Base-by-base conservation (phyloP, 1,284 basidiomycete species). In the Ganoderma resinaceum region DNA sequence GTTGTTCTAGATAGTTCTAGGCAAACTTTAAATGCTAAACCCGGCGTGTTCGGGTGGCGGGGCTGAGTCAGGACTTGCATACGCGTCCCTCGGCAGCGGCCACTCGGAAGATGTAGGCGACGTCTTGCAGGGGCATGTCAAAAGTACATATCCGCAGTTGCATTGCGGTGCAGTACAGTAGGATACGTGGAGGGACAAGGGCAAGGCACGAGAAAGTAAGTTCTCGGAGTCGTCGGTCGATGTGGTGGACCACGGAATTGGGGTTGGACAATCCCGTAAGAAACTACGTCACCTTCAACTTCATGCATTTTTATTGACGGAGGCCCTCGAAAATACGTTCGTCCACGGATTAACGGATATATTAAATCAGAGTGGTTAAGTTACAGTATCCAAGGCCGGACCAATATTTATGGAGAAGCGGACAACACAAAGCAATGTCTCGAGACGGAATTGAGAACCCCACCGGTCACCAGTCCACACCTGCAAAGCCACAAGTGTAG, bases 11-110 rank as follows among this genome's bases (percentile, higher is more conserved):
- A 52, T 26, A 26, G 23, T 52, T 52, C 46, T 52, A 52, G 5
- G 33, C 43, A 12, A 42, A 26, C 18, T 35, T 37, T 38, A 20
- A 43, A 42, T 53, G 1, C 29, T 14, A n/a, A 62, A 46, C 5
- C 5, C 31, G 43, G 23, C 35, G 18, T 11, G n/a, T 9, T 49
- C 61, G 29, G 26, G 40, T 31, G 3, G 49, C 43, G 29, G 26
- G 14, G n/a, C 29, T 63, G 29, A 42, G 26, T 23, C 33, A n/a
- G 35, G 43, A 29, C 37, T 46, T 52, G 62, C 62, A 46, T 62
- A 63, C 62, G 66, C 66, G 61, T 62, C 65, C 26, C 57, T 63
- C 66, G 66, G 66, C 66, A 63, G 35, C 61, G 23, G 16, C 33
- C 58, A 60, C 43, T 49, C 52, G 31, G 52, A 29, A 55, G 29